These are phyloP conservation scores for Eutrema yunnanense DNA, from an alignment of 345 rosid species.

Conservation along the genomic window DNA sequence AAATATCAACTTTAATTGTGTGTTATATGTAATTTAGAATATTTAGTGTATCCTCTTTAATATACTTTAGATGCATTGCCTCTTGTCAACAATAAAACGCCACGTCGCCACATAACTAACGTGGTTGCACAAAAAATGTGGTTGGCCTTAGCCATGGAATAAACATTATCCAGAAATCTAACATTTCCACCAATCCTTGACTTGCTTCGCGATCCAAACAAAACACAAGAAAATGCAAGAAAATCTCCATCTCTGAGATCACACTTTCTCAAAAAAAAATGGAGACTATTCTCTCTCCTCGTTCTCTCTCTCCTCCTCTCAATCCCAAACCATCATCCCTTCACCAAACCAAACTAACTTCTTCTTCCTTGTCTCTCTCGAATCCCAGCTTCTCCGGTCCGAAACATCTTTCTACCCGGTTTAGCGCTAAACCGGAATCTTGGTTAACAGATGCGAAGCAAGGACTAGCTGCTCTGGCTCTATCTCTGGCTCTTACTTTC, in stretches of 20 bases:
- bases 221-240: constrained; percentile 15
- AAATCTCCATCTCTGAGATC: constrained; percentile 10
- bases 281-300: constrained; percentile 73
- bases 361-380: constrained; percentile 35
- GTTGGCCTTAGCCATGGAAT: background rate
- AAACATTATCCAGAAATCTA: constrained; percentile 45
- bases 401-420: constrained; percentile 32
- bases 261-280: constrained; percentile 34
- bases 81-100: background rate
- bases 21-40: no score
- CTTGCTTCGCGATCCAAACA: constrained; percentile 28
- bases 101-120: background rate
- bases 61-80: no score
- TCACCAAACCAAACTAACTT: constrained; percentile 37
- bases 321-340: constrained; percentile 39
- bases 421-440: constrained; percentile 26
- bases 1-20: no score
- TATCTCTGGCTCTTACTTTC: constrained; percentile 75
- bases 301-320: constrained; percentile 47
- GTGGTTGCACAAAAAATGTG: constrained; percentile 2
- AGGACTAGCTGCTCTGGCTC: constrained; percentile 74
- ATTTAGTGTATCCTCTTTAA: no score
- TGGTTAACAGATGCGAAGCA: constrained; percentile 68
- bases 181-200: constrained; percentile 39
- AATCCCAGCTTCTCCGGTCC: constrained; percentile 40